These are phyloP conservation scores for Rhodotorula taiwanensis DNA, from an alignment of 768 basidiomycete genomes.

Conservation along the genomic window DNA sequence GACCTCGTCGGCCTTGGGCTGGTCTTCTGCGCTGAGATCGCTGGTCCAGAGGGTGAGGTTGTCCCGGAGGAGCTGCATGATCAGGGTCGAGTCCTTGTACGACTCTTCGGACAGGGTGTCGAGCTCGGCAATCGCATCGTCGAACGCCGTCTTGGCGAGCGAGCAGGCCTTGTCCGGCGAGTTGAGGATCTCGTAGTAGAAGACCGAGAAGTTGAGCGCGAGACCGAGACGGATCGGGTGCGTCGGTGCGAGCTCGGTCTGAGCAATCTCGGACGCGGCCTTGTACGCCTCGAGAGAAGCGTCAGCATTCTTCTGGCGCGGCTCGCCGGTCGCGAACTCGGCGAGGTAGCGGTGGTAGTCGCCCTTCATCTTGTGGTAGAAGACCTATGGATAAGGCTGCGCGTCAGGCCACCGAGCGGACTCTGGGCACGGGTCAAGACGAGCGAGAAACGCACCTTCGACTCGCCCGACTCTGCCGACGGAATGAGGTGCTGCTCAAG, in stretches of 20 bases:
- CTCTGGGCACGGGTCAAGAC: too few relatives aligned
- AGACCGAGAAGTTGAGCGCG: slow-evolving; percentile 97
- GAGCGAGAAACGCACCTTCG: slow-evolving; percentile 79
- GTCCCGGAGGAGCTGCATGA: slow-evolving; percentile 79
- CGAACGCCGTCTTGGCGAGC: slow-evolving; percentile 97
- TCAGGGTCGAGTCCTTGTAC: slow-evolving; percentile 98
- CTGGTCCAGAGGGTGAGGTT: slow-evolving; percentile 92
- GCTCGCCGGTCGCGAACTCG: slow-evolving; percentile 96
- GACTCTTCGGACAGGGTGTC: slow-evolving; percentile 97
- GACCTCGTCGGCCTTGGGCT: slow-evolving; percentile 16
- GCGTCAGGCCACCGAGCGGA: not conserved
- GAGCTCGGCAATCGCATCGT: slow-evolving; percentile 97
- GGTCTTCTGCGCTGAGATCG: slow-evolving; percentile 56
- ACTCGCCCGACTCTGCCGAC: slow-evolving; percentile 91
- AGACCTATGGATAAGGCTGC: slow-evolving; percentile 6
- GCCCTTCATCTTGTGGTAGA: slow-evolving; percentile 68
- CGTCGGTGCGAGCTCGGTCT: slow-evolving; percentile 85
- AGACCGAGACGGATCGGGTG: slow-evolving; percentile 98
- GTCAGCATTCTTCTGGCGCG: slow-evolving; percentile 93
- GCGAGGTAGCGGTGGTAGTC: slow-evolving; percentile 99
- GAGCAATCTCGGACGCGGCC: slow-evolving; percentile 92
- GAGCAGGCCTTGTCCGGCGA: slow-evolving; percentile 97
- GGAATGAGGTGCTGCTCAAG: slow-evolving; percentile 97
- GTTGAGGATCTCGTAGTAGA: slow-evolving; percentile 99
- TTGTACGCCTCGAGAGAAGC: slow-evolving; percentile 97